Base-by-base conservation (phyloP, 2,329 filamentous ascomycete genomes). In the Colletotrichum lini region DNA sequence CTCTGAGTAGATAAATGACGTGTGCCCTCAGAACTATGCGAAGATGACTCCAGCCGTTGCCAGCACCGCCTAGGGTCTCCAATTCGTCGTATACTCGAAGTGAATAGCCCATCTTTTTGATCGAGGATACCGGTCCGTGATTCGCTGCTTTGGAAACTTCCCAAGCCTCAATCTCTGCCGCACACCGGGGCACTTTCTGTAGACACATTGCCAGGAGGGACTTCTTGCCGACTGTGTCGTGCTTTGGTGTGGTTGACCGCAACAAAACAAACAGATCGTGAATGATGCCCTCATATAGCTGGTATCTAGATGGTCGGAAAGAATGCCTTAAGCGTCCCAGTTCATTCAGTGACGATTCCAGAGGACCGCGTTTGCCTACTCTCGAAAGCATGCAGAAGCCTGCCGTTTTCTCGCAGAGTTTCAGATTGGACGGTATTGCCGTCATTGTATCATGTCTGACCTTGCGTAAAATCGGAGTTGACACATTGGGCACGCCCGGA, bases 151-250 rank as follows among this genome's bases (percentile, higher is more conserved):
- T 80, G 15, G 77, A 73, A 40, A 77, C 76, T 62, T 85, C 82
- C 78, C 81, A 81, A 1, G 77, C 76, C 67, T 88, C 83, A n/a
- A 87, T 82, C 42, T 82, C 80, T 1, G 79, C 75, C 42, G 88
- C 84, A 72, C 85, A 87, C 18, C 80, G 79, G 1, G 87, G 87
- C 16, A 89, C 79, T 70, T 81, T 83, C 63, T 83, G 80, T 7
- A 89, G 79, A 67, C 85, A 87, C 82, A 86, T 85, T 23, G 83
- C 82, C 21, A 88, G 71, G 12, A 89, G 79, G 5, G 86, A 86
- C 35, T 79, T 82, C 15, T 52, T 53, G 6, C 26, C 61, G 8
- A 47, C 45, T 13, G 53, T 5, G 16, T 30, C 16, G 13, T 57
- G 26, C 2, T 9, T 49, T 5, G 21, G 40, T 10, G 40, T 53